These are phyloP conservation scores for Durio zibethinus DNA, from an alignment of 345 rosid species.

Conservation along the genomic window DNA sequence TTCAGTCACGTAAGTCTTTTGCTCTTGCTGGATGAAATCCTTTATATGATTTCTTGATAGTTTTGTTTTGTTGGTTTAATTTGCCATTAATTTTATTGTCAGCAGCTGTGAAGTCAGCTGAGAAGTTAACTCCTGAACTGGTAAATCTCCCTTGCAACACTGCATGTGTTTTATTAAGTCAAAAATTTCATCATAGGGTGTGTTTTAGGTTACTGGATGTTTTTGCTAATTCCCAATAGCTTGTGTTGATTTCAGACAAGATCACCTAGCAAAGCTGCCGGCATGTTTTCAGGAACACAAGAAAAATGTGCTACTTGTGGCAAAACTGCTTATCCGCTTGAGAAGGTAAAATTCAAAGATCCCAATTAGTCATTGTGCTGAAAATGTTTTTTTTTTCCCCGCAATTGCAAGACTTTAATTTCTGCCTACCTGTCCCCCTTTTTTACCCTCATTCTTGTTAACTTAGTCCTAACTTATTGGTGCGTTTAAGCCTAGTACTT, in stretches of 20 bases:
- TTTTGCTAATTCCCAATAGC: slow-evolving; percentile 26
- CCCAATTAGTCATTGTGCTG: background rate
- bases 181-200: background rate
- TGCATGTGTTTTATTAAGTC: slow-evolving; percentile 11
- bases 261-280: slow-evolving; percentile 90
- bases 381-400: background rate
- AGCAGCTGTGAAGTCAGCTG: slow-evolving; percentile 87
- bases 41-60: background rate
- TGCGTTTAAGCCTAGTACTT: background rate
- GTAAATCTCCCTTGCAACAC: slow-evolving; percentile 39
- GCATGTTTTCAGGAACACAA: slow-evolving; percentile 96
- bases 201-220: background rate
- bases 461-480: no score
- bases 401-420: background rate
- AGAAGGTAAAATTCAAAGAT: slow-evolving; percentile 57
- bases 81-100: slow-evolving; percentile 29
- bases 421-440: background rate
- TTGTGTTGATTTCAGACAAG: slow-evolving; percentile 61
- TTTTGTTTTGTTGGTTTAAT: slow-evolving; percentile 23
- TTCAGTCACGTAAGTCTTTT: slow-evolving; percentile 72
- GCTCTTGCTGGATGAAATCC: background rate
- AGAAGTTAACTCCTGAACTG: slow-evolving; percentile 81
- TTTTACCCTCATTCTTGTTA: background rate
- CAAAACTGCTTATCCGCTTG: slow-evolving; percentile 96
- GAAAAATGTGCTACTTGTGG: slow-evolving; percentile 96